Percentiles rank a stretch among this genome's conserved stretches.
These are phyloP conservation scores for Aaosphaeria pasadenensis DNA, from an alignment of 2,329 filamentous ascomycete species.

Conservation along the genomic window DNA sequence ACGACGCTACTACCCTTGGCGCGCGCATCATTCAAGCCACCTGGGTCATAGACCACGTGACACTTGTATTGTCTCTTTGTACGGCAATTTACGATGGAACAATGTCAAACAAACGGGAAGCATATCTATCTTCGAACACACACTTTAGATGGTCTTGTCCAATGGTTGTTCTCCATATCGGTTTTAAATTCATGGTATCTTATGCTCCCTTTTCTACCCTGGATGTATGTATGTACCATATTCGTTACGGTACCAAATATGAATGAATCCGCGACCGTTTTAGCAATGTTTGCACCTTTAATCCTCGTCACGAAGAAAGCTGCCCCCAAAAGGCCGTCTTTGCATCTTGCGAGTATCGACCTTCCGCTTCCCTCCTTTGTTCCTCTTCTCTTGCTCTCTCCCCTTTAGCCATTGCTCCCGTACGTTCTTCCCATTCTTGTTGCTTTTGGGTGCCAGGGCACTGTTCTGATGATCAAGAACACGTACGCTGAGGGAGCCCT, in stretches of 20 bases:
- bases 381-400: slow-evolving; percentile 28
- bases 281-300: neutral
- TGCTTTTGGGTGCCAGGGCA: slow-evolving; percentile 45
- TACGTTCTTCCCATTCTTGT: slow-evolving; percentile 26
- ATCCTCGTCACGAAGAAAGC: slow-evolving; percentile 27
- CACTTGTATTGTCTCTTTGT: too few species aligned
- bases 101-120: too few species aligned
- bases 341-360: slow-evolving; percentile 22
- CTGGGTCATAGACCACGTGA: too few species aligned
- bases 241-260: too few species aligned
- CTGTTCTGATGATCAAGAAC: slow-evolving; percentile 45
- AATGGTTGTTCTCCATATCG: too few species aligned
- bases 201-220: too few species aligned
- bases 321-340: slow-evolving; percentile 23
- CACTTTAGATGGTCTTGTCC: too few species aligned
- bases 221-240: too few species aligned
- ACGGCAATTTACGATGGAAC: too few species aligned
- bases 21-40: too few species aligned
- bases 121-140: too few species aligned
- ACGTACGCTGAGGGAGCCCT: slow-evolving; percentile 48
- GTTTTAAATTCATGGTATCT: too few species aligned
- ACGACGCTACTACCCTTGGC: neutral
- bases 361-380: slow-evolving; percentile 11
- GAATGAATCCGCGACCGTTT: neutral
- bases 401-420: slow-evolving; percentile 45